Evolutionary conservation across 176 grass and related monocot species (phyloP).

Genomic region (Triticum urartu): DNA sequence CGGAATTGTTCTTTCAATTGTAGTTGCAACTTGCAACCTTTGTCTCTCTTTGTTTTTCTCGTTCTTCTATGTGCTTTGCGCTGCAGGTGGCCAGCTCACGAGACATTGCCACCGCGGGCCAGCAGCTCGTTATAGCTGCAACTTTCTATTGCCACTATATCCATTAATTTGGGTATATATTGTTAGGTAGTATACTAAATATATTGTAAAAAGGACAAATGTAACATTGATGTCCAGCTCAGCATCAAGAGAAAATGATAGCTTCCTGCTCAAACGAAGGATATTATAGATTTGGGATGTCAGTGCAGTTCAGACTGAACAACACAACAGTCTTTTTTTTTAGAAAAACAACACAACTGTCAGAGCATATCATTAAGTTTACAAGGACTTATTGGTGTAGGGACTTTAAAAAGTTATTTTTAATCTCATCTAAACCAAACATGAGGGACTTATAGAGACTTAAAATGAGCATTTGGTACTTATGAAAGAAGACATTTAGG

Average conservation of each 20-base stretch:
- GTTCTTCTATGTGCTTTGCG: background rate
- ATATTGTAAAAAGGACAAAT: background rate
- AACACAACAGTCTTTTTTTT: too few relatives aligned
- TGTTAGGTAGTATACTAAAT: background rate
- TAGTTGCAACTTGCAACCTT: background rate
- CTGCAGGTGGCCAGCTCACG: slow-evolving; percentile 17
- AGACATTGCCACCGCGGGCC: background rate
- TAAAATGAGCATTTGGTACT: too few relatives aligned
- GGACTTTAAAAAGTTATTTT: too few relatives aligned
- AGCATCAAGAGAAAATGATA: background rate
- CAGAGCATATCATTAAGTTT: too few relatives aligned
- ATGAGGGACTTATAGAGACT: too few relatives aligned
- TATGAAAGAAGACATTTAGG: too few relatives aligned
- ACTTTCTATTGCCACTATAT: background rate
- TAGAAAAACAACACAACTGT: too few relatives aligned
- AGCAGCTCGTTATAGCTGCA: background rate
- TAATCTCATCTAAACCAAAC: too few relatives aligned
- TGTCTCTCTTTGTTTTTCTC: background rate
- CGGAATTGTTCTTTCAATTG: background rate
- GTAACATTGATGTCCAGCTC: background rate
- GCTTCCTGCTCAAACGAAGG: background rate
- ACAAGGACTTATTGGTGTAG: too few relatives aligned
- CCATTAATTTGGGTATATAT: background rate
- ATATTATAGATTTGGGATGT: background rate
- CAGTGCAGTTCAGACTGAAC: too few relatives aligned